A percentile compares a stretch with the other conserved stretches of the same genome.
phyloP scores from a whole-genome alignment of 345 rosid species.

The Litchi chinensis region DNA sequence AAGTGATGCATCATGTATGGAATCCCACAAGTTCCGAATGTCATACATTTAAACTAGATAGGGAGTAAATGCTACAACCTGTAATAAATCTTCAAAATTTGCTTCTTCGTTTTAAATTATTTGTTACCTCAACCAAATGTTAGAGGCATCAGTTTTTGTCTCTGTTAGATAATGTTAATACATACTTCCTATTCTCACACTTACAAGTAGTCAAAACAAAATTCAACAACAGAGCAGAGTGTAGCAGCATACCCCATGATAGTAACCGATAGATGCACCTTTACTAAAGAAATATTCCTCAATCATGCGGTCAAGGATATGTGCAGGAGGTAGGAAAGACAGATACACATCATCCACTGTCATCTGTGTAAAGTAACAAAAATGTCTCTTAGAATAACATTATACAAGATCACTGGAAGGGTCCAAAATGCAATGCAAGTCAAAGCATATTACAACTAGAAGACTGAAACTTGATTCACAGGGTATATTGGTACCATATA shows the following conservation, averaged over 20 bases:
- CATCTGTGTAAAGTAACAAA: constrained; percentile 51
- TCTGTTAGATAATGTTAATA: neutral
- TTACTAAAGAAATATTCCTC: constrained; percentile 84
- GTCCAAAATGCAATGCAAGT: too few relatives aligned
- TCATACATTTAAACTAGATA: constrained; percentile 6
- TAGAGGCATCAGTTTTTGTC: too few relatives aligned
- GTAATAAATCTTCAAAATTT: neutral
- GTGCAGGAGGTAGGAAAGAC: constrained; percentile 94
- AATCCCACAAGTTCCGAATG: neutral
- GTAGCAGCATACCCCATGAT: constrained; percentile 74
- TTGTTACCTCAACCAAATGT: neutral
- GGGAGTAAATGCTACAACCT: neutral
- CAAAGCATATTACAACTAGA: neutral
- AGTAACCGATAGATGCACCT: constrained; percentile 96
- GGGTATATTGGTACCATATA: neutral
- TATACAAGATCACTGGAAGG: neutral
- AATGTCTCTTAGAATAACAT: constrained; percentile 12
- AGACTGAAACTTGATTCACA: neutral
- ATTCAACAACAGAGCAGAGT: neutral
- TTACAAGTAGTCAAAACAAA: neutral
- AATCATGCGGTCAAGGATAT: constrained; percentile 78
- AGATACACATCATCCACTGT: constrained; percentile 83
- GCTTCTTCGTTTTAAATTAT: neutral
- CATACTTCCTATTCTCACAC: neutral
- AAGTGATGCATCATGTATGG: neutral